Evolutionary conservation across 1,284 basidiomycete genomes (phyloP), one percentile per base, ranked within the genome.

Genomic region (Leccinum subspadiceum): DNA sequence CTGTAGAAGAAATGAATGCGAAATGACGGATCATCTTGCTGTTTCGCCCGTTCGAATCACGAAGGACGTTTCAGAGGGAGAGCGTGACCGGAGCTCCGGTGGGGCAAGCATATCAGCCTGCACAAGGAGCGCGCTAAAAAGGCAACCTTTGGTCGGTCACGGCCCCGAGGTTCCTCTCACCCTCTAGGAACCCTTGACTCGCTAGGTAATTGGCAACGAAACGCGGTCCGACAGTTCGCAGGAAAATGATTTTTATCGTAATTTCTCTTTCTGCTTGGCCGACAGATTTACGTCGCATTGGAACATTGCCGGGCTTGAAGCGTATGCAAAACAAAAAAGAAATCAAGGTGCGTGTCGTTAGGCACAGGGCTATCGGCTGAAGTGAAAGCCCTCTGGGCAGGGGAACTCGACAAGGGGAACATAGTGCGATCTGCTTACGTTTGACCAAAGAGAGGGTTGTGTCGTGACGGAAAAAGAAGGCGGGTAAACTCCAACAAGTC

Each of bases 21-120:
- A 64, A 54, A 62, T 58, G 53, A 52, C 50, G 29, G 56, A 64
- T 60, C 55, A 46, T 48, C 35, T 39, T 39, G 39, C 64, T 69
- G 57, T 70, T 56, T 68, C 46, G 53, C 53, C 37, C 15, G 54
- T 41, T 55, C 48, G 35, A 33, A 61, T 66, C 70, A 70, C 60
- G 58, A 62, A 56, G 67, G 37, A 46, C 54, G 31, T 54, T 64
- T 26, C 60, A 61, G 39, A 61, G 53, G 49, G 57, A 37, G 44
- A 64, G 37, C 52, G 58, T 58, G 58, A 58, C 44, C 56, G 52
- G 41, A n/a, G 22, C 20, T 35, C 37, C 46, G 33, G 48, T 13
- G 20, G 17, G 44, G 44, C 44, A 22, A 24, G 24, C 4, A 26
- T 50, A 22, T 54, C 52, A 41, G 46, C 48, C 53, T 41, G 26